Base-by-base conservation (phyloP, 2,329 filamentous ascomycete species). In the Talaromyces atroroseus region DNA sequence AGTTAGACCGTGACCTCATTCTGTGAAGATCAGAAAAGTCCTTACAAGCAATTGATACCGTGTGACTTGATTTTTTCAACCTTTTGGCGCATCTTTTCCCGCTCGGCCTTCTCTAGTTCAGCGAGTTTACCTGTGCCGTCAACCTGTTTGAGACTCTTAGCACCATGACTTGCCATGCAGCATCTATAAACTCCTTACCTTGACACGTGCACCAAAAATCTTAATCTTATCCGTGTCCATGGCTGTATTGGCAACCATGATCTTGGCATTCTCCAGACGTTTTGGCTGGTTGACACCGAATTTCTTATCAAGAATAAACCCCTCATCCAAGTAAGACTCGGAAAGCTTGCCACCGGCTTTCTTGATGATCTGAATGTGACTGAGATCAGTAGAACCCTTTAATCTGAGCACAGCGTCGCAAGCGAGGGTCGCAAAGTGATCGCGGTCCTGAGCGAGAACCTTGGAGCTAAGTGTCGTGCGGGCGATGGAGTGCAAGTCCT, bases 171-270 rank as follows among this genome's bases (percentile, higher is more conserved):
- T 5, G 3, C 5, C 21, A 8, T 29, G n/a, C 12, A 29, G 49
- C 5, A 16, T 20, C 10, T 10, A 2, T 16, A 24, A 20, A 21
- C 8, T 14, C 18, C 18, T 23, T 7, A 58, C 56, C 82, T 97
- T 97, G 68, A 99, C 90, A 58, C 92, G 85, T 16, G 94, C 94
- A 61, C 94, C 94, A 67, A 99, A 99, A 68, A 99, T 97, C 83
- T 99, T 99, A 79, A 99, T 90, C 82, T 99, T 99, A 78, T 99
- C 94, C 36, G 94, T 99, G 76, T 99, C 94, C 94, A 99, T 99
- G 12, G 92, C 89, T 10, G 94, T 99, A 78, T 99, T 99, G 62
- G 94, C 94, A 21, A 99, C 89, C 56, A 99, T 77, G 63, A 99
- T 99, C 80, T 97, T 99, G 63, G 92, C 94, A 73, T 99, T 97